phyloP scores from a whole-genome alignment of 441 rosid species.

The Hura crepitans region DNA sequence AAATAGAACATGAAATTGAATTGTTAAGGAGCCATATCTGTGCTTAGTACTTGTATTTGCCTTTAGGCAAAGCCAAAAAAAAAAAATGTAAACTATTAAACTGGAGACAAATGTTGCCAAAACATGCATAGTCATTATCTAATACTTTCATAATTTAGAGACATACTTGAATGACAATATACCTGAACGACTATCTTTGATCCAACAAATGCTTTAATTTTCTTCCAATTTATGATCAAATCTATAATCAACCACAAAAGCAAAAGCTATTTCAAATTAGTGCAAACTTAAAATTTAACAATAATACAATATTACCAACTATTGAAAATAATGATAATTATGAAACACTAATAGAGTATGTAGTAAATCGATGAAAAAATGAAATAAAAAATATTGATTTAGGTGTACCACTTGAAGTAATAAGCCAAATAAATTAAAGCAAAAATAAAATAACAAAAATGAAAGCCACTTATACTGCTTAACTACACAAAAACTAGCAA shows the following conservation, averaged over 20 bases:
- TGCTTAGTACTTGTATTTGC: background rate
- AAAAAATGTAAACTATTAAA: background rate
- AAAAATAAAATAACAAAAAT: background rate
- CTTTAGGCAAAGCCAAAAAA: background rate
- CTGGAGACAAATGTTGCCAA: background rate
- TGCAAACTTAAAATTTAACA: background rate
- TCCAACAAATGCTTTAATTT: conserved; percentile 92
- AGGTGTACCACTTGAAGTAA: background rate
- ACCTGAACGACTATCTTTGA: conserved; percentile 96
- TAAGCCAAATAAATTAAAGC: conserved; percentile 1
- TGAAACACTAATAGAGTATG: background rate
- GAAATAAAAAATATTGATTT: background rate
- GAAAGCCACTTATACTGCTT: background rate
- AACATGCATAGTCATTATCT: background rate
- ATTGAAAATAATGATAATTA: background rate
- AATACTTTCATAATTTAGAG: background rate
- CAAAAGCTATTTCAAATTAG: conserved; percentile 11
- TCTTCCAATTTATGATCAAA: conserved; percentile 99
- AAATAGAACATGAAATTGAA: too few relatives aligned
- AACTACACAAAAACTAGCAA: background rate
- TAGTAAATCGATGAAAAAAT: background rate
- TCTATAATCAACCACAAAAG: conserved; percentile 32
- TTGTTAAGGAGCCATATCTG: background rate
- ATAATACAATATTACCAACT: background rate
- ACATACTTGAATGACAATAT: conserved; percentile 12